Evolutionary conservation across 179 eudicot genomes (phyloP).

Genomic region (Drosera spatulata): DNA sequence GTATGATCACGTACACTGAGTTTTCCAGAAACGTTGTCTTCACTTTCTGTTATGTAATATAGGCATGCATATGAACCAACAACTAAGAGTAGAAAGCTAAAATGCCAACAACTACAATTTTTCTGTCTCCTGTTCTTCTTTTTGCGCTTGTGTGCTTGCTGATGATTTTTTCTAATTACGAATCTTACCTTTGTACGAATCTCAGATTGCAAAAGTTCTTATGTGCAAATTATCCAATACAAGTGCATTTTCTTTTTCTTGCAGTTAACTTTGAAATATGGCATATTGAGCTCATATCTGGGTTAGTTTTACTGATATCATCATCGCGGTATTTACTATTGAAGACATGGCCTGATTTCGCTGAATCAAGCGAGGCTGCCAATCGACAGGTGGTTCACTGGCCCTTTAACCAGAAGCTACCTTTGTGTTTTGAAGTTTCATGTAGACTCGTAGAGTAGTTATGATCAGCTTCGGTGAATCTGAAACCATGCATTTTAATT

Average conservation of each 20-base stretch:
- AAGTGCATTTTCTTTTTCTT: background rate
- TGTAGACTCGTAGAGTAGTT: too few species aligned
- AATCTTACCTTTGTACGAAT: too few species aligned
- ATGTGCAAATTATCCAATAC: too few species aligned
- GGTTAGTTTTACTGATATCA: constrained; percentile 58
- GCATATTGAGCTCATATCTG: constrained; percentile 70
- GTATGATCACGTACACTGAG: constrained; percentile 20
- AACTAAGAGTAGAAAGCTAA: too few species aligned
- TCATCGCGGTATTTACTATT: constrained; percentile 55
- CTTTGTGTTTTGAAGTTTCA: too few species aligned
- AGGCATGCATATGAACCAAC: background rate
- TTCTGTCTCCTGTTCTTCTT: too few species aligned
- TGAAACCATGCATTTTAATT: too few species aligned
- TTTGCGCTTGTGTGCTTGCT: too few species aligned
- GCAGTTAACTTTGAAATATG: constrained; percentile 68
- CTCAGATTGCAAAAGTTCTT: too few species aligned
- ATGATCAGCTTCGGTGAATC: too few species aligned
- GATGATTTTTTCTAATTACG: too few species aligned
- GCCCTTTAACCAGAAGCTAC: background rate
- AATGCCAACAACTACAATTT: too few species aligned
- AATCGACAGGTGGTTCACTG: constrained; percentile 55
- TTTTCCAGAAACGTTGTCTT: background rate
- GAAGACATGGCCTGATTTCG: constrained; percentile 73
- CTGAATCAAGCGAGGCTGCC: constrained; percentile 85
- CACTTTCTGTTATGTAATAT: background rate